Evolutionary conservation across 768 basidiomycete genomes (phyloP).

Genomic region (Cystofilobasidium bisporidii): DNA sequence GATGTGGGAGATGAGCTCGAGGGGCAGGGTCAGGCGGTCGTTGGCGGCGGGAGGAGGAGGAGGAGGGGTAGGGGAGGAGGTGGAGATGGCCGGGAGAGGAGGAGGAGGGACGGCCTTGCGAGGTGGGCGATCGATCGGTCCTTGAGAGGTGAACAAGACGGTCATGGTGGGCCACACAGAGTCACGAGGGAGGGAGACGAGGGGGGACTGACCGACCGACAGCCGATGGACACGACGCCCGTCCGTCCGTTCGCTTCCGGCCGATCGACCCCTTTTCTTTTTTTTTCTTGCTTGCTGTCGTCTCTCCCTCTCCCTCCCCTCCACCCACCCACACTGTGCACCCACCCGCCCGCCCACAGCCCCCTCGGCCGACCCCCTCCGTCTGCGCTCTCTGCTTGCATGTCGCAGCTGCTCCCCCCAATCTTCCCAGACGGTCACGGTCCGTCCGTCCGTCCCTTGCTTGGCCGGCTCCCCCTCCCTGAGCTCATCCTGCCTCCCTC

Average conservation of each 20-base stretch:
- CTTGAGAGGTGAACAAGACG: too few species aligned
- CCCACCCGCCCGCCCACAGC: neutral
- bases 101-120: neutral
- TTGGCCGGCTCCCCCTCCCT: neutral
- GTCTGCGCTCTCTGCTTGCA: neutral
- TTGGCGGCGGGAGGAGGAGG: neutral
- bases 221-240: too few species aligned
- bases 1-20: slow-evolving; percentile 54
- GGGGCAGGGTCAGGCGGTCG: slow-evolving; percentile 44
- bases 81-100: neutral
- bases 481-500: neutral
- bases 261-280: too few species aligned
- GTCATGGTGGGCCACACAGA: too few species aligned
- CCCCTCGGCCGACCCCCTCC: slow-evolving; percentile 15
- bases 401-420: neutral
- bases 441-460: neutral
- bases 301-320: too few species aligned
- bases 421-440: neutral
- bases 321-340: neutral
- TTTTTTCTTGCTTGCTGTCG: too few species aligned
- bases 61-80: neutral
- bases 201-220: too few species aligned
- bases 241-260: neutral
- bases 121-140: too few species aligned
- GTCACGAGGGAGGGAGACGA: neutral